Evolutionary conservation across 768 basidiomycete genomes (phyloP), one percentile per base, ranked within the genome.

Genomic region (Boletus speciosus): DNA sequence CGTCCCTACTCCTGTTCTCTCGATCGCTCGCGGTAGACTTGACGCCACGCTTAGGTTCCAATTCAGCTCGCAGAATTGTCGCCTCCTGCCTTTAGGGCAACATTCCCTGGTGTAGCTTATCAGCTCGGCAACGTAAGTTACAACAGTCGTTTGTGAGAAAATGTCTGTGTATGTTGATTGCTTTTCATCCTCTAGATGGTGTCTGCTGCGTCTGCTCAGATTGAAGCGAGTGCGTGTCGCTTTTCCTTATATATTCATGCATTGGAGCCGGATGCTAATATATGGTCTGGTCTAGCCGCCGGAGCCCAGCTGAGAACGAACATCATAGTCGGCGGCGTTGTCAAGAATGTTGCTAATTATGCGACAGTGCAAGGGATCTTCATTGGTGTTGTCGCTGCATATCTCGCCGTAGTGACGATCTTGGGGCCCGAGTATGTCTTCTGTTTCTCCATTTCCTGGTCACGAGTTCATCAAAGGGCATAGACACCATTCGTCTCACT

Each of bases 281-380:
- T 7, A 23, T 50, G 27, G 7, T 47, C 10, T 40, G 34, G 3
- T 47, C 3, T 45, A 78, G 89, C 85, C 31, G 91, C 85, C 31
- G 85, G 79, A 21, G 73, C 75, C 16, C 64, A 82, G 36, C 64
- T 87, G 27, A 70, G 69, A 53, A 88, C 81, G 0, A 82, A 74
- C 3, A 68, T 88, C 47, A 56, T 70, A 9, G 52, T 60, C 40
- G 54, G 72, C 14, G 83, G 82, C 1, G 46, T 56, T 5, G 61
- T 68, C 3, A 70, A 66, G 15, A 62, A 61, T 16, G 84, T 84
- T 0, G 71, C 83, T 3, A 80, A 90, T 64, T 90, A 90, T 60
- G 87, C 85, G 4, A 88, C 68, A 9, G 90, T 90, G 9, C 88
- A 91, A 74, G 90, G 88, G n/a, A 93, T 97, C 65, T 76, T 97